Evolutionary conservation across 176 grass and related monocot genomes (phyloP).

Genomic region (Ampelocalamus luodianensis): DNA sequence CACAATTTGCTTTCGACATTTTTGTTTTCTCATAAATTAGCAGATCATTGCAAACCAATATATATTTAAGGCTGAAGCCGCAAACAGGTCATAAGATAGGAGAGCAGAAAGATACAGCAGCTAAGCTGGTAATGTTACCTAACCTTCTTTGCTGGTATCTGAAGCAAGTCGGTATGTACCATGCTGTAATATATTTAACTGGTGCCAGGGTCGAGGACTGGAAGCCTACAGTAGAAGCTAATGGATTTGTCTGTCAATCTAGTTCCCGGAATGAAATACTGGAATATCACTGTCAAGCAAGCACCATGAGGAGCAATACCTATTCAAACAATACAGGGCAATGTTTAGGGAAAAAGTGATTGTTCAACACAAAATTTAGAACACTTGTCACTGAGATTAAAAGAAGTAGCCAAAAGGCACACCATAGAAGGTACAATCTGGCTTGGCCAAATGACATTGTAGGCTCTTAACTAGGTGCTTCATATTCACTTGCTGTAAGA

Average conservation of each 20-base stretch:
- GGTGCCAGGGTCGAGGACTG: conserved; percentile 78
- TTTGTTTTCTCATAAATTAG: conserved; percentile 16
- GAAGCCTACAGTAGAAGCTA: conserved; percentile 97
- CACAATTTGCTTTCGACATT: not conserved
- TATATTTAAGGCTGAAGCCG: not conserved
- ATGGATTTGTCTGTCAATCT: conserved; percentile 84
- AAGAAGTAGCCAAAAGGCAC: conserved; percentile 34
- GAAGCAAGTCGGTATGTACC: conserved; percentile 5
- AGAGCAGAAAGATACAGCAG: conserved; percentile 14
- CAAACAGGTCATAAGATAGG: conserved; percentile 36
- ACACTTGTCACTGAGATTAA: not conserved
- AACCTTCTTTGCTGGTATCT: conserved; percentile 26
- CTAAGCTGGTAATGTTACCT: conserved; percentile 24
- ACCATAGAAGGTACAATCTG: conserved; percentile 96
- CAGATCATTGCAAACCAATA: conserved; percentile 33
- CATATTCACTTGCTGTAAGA: conserved; percentile 83
- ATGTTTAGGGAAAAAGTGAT: not conserved
- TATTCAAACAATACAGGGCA: conserved; percentile 47
- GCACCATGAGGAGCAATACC: conserved; percentile 79
- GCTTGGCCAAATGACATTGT: conserved; percentile 95
- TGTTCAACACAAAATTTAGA: not conserved
- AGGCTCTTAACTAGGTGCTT: conserved; percentile 86
- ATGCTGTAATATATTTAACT: conserved; percentile 47
- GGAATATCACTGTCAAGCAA: conserved; percentile 96
- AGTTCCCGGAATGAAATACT: conserved; percentile 89